Evolutionary conservation across 176 grass and related monocot species (phyloP), one percentile per base, ranked within the genome.

Genomic region (Otatea glauca): DNA sequence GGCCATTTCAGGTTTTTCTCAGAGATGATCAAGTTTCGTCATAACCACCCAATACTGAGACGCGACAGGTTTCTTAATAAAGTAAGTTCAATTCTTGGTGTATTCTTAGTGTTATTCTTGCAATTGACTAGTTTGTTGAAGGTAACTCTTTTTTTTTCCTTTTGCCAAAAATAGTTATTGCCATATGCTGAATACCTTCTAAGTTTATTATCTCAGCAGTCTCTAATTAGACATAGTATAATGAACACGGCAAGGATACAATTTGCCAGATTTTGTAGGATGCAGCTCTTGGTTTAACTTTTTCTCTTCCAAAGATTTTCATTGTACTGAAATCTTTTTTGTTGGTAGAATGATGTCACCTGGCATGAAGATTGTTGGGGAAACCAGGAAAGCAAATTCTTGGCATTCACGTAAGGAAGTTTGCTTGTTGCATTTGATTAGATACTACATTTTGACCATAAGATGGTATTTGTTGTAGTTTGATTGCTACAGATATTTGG

Each of bases 301-400:
- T 24, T 75, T 48, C 15, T 27, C 4, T 59, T 15, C 41, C 18
- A 20, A 76, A 81, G 11, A 58, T 77, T 62, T 85, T 17, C 11
- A 69, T 65, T 72, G 45, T 44, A 50, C 62, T 86, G 64, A 71
- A 4, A 72, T 51, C 20, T 86, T 86, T 85, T 90, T 56, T 56
- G 27, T 76, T 75, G 81, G 70, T 87, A 99, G 96, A 92, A 87
- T 81, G 96, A 99, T 92, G 81, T 99, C 64, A 94, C 91, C 9
- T 99, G 96, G 96, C 96, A 99, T 70, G 96, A 99, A 76, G 78
- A 88, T 83, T 82, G 68, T 54, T 99, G 96, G 96, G 91, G 79
- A 68, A 96, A 99, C 53, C 34, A 49, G 76, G 93, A 99, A 44
- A 99, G 96, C 96, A 96, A 84, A 89, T 99, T 96, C 63, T 90